A percentile compares a stretch with the other conserved stretches of the same genome.
phyloP scores from a whole-genome alignment of 176 grass and related monocot species.

The barley (Hordeum vulgare) region DNA sequence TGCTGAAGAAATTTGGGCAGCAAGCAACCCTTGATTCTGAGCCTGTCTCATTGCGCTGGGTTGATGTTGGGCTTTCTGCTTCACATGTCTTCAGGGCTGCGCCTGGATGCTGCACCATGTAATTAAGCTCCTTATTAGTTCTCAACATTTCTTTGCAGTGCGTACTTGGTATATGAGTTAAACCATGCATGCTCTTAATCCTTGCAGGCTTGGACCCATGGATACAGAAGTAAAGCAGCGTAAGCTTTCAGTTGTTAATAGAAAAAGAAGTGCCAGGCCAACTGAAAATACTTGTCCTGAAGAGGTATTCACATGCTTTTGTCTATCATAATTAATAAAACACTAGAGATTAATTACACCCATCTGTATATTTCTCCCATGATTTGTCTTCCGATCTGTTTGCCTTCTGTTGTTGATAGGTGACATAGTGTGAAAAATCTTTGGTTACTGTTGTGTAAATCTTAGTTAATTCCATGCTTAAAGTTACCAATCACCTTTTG shows the following conservation, averaged over 20 bases:
- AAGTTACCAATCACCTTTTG: not conserved
- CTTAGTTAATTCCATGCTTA: not conserved
- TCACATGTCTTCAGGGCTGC: slow-evolving; percentile 60
- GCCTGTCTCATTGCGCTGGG: slow-evolving; percentile 44
- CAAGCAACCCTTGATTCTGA: slow-evolving; percentile 35
- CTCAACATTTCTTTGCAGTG: not conserved
- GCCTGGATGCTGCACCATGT: slow-evolving; percentile 83
- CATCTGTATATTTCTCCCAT: not conserved
- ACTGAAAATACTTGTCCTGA: slow-evolving; percentile 75
- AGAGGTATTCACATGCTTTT: slow-evolving; percentile 49
- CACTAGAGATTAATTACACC: not conserved
- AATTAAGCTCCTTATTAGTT: slow-evolving; percentile 24
- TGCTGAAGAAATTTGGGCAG: slow-evolving; percentile 67
- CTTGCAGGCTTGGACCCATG: slow-evolving; percentile 84
- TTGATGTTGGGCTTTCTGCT: slow-evolving; percentile 44
- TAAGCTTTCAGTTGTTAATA: slow-evolving; percentile 22
- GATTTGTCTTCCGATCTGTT: not conserved
- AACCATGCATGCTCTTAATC: not conserved
- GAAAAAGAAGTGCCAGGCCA: slow-evolving; percentile 48
- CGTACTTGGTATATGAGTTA: not conserved
- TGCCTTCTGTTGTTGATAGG: not conserved
- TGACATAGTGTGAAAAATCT: not conserved
- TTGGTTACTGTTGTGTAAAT: not conserved
- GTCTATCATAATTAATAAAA: not conserved
- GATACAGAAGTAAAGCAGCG: slow-evolving; percentile 77